Percentiles rank a stretch among this genome's conserved stretches.
These are phyloP conservation scores for Pseudevernia furfuracea DNA, from an alignment of 495 filamentous ascomycete species.

Conservation along the genomic window DNA sequence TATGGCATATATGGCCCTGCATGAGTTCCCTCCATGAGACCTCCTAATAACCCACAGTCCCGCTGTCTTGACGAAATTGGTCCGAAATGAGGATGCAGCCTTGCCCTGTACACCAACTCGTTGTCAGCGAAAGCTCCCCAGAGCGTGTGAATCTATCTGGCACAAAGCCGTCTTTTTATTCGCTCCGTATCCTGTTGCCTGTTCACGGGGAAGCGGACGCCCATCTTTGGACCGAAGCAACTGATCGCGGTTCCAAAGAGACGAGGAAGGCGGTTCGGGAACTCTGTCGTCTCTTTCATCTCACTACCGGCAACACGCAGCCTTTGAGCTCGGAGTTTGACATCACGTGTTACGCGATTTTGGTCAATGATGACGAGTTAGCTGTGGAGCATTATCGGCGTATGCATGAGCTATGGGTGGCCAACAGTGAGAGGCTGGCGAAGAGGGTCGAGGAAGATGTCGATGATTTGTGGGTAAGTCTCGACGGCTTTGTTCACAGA, in stretches of 20 bases:
- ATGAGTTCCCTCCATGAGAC: too few relatives aligned
- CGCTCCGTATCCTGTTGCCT: background rate
- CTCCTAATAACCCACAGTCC: too few relatives aligned
- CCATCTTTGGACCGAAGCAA: background rate
- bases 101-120: too few relatives aligned
- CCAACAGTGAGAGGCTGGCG: background rate
- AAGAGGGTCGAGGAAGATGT: background rate
- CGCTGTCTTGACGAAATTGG: too few relatives aligned
- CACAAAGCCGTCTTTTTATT: too few relatives aligned
- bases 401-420: background rate
- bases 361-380: background rate
- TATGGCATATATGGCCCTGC: too few relatives aligned
- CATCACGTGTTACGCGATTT: background rate
- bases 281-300: background rate
- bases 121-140: too few relatives aligned
- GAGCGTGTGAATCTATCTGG: too few relatives aligned
- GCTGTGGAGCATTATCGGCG: background rate
- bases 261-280: background rate
- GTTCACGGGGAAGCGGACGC: background rate
- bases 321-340: background rate
- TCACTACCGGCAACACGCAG: background rate
- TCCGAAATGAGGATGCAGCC: too few relatives aligned
- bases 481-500: background rate
- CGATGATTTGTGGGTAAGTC: background rate
- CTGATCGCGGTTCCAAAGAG: background rate